Evolutionary conservation across 2,329 filamentous ascomycete genomes (phyloP).

Genomic region (Pseudogymnoascus sp.): DNA sequence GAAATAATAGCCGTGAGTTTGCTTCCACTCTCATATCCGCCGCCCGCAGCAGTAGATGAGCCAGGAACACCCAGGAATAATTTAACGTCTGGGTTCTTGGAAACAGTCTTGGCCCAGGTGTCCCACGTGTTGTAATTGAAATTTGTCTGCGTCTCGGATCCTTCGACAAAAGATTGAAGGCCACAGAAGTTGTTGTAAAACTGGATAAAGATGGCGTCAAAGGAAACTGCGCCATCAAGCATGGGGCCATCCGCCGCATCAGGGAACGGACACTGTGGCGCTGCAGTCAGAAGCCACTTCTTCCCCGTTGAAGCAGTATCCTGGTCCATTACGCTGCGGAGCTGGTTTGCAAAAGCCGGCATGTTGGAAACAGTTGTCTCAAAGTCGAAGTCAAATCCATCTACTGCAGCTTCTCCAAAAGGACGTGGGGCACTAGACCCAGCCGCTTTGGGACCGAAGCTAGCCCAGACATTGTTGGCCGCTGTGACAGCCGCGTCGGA

Average conservation of each 20-base stretch:
- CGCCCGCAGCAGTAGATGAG: conserved; percentile 37
- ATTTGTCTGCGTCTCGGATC: conserved; percentile 39
- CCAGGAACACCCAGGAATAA: conserved; percentile 56
- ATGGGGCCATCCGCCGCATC: conserved; percentile 52
- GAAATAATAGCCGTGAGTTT: conserved; percentile 44
- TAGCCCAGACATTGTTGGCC: conserved; percentile 60
- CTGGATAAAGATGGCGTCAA: conserved; percentile 36
- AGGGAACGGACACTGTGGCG: conserved; percentile 62
- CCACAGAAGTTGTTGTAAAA: conserved; percentile 52
- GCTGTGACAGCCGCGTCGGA: conserved; percentile 43
- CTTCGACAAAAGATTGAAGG: conserved; percentile 42
- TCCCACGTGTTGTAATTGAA: conserved; percentile 62
- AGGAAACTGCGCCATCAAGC: conserved; percentile 43
- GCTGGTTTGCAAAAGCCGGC: conserved; percentile 50
- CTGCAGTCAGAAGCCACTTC: conserved; percentile 54
- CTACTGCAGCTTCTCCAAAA: conserved; percentile 57
- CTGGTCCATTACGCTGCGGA: conserved; percentile 48
- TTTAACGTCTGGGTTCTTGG: conserved; percentile 53
- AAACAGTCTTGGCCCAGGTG: conserved; percentile 52
- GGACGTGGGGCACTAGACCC: conserved; percentile 48
- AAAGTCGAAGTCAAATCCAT: conserved; percentile 74
- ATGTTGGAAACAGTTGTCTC: conserved; percentile 55
- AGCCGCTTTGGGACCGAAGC: conserved; percentile 53
- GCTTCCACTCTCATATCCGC: conserved; percentile 46
- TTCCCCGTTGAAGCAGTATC: conserved; percentile 36